Evolutionary conservation across 208 protist genomes (phyloP).

Genomic region (Leishmania braziliensis): DNA sequence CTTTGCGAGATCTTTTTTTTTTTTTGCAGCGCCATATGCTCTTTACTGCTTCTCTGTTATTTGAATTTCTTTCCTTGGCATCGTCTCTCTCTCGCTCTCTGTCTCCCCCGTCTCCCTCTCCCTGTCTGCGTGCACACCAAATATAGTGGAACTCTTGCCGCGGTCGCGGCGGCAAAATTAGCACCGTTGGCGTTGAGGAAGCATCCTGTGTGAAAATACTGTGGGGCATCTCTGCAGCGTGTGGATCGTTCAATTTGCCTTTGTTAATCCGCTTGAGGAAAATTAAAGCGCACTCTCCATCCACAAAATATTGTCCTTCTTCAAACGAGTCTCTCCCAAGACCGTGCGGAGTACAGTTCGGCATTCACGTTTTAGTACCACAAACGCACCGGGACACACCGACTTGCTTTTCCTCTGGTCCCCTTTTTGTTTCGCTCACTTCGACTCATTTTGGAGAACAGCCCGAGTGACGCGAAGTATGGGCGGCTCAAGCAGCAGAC

Average conservation of each 20-base stretch:
- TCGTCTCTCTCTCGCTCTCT: background rate
- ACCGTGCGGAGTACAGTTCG: background rate
- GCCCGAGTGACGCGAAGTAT: background rate
- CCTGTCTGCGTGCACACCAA: background rate
- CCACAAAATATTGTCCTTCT: background rate
- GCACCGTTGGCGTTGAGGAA: background rate
- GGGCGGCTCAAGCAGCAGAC: slow-evolving; percentile 22
- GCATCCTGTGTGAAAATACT: background rate
- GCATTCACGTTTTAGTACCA: background rate
- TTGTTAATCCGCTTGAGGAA: background rate
- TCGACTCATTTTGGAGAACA: background rate
- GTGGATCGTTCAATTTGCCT: background rate
- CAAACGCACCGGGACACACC: background rate
- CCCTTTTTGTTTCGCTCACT: background rate
- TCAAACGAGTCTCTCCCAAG: background rate
- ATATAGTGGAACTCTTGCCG: too few species aligned
- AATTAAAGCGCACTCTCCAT: background rate
- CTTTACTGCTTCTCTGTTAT: background rate
- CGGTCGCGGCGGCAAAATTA: background rate
- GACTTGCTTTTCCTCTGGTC: background rate
- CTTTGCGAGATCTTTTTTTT: background rate
- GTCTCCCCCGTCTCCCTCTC: background rate
- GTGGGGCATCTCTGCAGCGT: background rate
- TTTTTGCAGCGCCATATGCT: background rate
- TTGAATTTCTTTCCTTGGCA: background rate